Evolutionary conservation across 495 filamentous ascomycete species (phyloP), one percentile per base, ranked within the genome.

Genomic region (Daldinia concentrica): DNA sequence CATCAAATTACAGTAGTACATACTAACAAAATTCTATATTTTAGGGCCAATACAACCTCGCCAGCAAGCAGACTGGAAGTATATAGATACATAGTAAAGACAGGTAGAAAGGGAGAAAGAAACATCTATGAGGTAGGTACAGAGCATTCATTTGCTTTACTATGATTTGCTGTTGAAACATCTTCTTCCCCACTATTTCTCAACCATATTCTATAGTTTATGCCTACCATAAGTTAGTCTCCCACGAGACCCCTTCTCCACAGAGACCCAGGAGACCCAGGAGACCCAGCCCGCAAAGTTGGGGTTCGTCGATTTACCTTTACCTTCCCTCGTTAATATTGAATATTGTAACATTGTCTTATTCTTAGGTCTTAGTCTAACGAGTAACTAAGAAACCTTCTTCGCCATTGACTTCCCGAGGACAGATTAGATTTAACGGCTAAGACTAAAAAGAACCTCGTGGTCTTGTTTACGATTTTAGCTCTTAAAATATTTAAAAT

Each of bases 251-350:
- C 62, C 72, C 66, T 71, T 68, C 59, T 68, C 72, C 60, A 70
- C 66, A 70, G 24, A 11, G 62, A 66, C 66, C 66, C 1, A 34
- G n/a, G 29, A 30, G 3, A 30, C 29, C 29, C 29, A 30, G n/a
- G 34, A 36, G 34, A 36, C 34, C 34, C 45, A 66, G 62, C 36
- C 62, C 58, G 51, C 55, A 66, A 70, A 70, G 62, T 74, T 64
- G 67, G 67, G 66, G 71, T 70, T 67, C 6, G 36, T 63, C 27
- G 71, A 79, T 74, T 70, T 61, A 56, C 71, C 50, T 68, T 52
- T 63, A 56, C 69, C 69, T 72, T 63, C 58, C 58, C 70, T 69
- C 59, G 26, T 57, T 68, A 51, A 68, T 39, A 34, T 12, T 34
- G 9, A 57, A 61, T 50, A 9, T 0, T n/a, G n/a, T n/a, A n/a